Evolutionary conservation across 805 yeast genomes (phyloP).

Genomic region (Cyberlindnera misumaiensis): DNA sequence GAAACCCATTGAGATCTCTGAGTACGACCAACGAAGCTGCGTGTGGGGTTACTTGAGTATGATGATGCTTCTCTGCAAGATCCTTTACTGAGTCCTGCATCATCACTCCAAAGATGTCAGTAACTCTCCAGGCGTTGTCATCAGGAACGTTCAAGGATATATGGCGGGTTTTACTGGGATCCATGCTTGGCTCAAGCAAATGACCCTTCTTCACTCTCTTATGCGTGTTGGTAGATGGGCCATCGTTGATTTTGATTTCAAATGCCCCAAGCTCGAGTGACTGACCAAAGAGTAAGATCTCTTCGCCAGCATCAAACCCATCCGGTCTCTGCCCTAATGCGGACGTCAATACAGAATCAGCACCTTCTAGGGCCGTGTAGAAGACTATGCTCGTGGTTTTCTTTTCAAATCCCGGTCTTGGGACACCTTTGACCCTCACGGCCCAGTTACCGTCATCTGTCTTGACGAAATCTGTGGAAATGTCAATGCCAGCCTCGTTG

Average conservation of each 20-base stretch:
- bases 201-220: slow-evolving; percentile 27
- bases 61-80: slow-evolving; percentile 25
- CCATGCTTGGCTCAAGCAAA: slow-evolving; percentile 36
- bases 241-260: slow-evolving; percentile 50
- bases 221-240: slow-evolving; percentile 39
- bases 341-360: slow-evolving; percentile 35
- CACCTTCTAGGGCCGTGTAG: slow-evolving; percentile 73
- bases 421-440: slow-evolving; percentile 58
- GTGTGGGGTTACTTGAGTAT: slow-evolving; percentile 24
- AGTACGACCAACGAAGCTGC: slow-evolving; percentile 43
- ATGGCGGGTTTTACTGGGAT: slow-evolving; percentile 60
- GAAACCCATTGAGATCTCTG: slow-evolving; percentile 49
- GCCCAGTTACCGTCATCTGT: slow-evolving; percentile 76
- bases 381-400: slow-evolving; percentile 61
- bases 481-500: slow-evolving; percentile 48
- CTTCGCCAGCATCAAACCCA: slow-evolving; percentile 28
- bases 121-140: slow-evolving; percentile 69
- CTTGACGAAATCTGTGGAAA: slow-evolving; percentile 74
- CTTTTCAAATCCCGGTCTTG: slow-evolving; percentile 42
- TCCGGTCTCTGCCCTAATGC: slow-evolving; percentile 27
- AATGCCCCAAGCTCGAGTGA: slow-evolving; percentile 67
- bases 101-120: slow-evolving; percentile 64
- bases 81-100: slow-evolving; percentile 61
- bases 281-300: slow-evolving; percentile 39
- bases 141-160: slow-evolving; percentile 64